Percentiles rank a stretch among this genome's conserved stretches.
Evolutionary conservation across 2,329 filamentous ascomycete species (phyloP).

Genomic region (Pyricularia sp.): DNA sequence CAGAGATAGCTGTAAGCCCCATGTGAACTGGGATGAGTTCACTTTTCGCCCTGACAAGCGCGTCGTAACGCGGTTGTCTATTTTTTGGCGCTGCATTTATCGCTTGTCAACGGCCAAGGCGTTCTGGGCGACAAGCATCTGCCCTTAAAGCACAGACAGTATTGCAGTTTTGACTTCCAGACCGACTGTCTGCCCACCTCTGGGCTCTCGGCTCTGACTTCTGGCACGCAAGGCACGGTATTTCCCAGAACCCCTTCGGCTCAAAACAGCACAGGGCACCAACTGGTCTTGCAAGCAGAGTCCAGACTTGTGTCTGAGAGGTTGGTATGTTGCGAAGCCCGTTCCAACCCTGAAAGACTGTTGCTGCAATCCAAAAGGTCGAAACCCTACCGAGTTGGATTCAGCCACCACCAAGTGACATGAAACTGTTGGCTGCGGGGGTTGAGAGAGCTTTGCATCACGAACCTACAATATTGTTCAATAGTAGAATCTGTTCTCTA

Average conservation of each 20-base stretch:
- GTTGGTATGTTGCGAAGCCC: not conserved
- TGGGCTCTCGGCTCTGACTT: not conserved
- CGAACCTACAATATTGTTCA: not conserved
- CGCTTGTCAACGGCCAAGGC: not conserved
- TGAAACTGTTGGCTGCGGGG: too few species aligned
- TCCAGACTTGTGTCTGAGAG: not conserved
- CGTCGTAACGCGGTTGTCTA: not conserved
- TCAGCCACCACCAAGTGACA: too few species aligned
- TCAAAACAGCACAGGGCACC: too few species aligned
- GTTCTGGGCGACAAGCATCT: not conserved
- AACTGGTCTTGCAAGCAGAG: too few species aligned
- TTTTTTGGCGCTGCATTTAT: not conserved
- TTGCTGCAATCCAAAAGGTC: not conserved
- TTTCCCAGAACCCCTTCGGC: too few species aligned
- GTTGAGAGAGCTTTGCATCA: too few species aligned
- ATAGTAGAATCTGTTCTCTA: not conserved
- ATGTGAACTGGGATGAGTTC: not conserved
- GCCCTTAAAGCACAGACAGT: not conserved
- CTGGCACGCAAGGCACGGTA: not conserved
- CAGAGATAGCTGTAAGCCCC: not conserved
- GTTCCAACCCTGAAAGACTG: not conserved
- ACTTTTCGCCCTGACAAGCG: not conserved
- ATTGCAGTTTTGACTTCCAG: not conserved
- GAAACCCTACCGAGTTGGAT: too few species aligned
- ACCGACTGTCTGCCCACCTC: not conserved